Evolutionary conservation across 2,329 filamentous ascomycete species (phyloP).

Genomic region (Aspergillus piperis): DNA sequence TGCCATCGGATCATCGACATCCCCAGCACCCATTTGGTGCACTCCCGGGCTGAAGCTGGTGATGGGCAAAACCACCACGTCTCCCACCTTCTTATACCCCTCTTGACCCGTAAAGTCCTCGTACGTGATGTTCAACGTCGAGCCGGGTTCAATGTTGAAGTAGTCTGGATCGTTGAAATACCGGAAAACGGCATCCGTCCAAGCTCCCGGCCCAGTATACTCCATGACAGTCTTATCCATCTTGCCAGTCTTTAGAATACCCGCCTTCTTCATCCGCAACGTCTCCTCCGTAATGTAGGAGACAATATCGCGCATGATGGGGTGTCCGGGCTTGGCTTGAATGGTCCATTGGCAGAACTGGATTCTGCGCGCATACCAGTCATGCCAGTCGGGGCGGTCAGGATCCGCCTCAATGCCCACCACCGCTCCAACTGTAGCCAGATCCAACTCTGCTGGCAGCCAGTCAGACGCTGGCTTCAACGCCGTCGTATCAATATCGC

Average conservation of each 20-base stretch:
- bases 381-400: conserved; percentile 84
- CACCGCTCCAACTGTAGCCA: conserved; percentile 77
- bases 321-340: conserved; percentile 91
- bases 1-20: conserved; percentile 89
- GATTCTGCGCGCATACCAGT: conserved; percentile 95
- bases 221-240: conserved; percentile 79
- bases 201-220: conserved; percentile 89
- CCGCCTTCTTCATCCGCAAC: conserved; percentile 68
- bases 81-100: conserved; percentile 80
- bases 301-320: conserved; percentile 84
- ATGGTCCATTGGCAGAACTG: conserved; percentile 99
- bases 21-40: conserved; percentile 85
- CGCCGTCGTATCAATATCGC: conserved; percentile 87
- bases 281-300: conserved; percentile 82
- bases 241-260: conserved; percentile 63
- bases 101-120: conserved; percentile 87
- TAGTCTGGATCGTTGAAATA: conserved; percentile 92
- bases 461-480: conserved; percentile 82
- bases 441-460: conserved; percentile 77
- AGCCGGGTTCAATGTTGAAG: conserved; percentile 72
- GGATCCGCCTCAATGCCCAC: conserved; percentile 96
- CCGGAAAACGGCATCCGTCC: conserved; percentile 88
- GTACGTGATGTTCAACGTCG: conserved; percentile 75
- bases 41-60: conserved; percentile 97
- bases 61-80: conserved; percentile 91